Conservation (phyloP, 106 monocot genomes). For the Chionographis japonica region DNA sequence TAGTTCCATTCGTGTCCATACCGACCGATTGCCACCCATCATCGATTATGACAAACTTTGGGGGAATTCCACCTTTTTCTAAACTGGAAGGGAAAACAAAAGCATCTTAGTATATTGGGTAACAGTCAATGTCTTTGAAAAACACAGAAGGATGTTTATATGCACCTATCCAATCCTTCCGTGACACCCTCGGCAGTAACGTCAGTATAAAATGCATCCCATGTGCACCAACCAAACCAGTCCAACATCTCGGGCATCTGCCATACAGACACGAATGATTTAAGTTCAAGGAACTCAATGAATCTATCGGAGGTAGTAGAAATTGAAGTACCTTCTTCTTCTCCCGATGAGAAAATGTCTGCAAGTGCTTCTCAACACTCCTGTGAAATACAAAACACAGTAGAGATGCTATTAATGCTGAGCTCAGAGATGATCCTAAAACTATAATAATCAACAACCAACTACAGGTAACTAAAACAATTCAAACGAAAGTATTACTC, state of each 20-base stretch:
- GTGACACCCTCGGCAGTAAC: slow-evolving; percentile 60
- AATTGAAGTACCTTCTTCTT: slow-evolving; percentile 53
- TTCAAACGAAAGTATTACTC: no score
- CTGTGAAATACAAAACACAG: slow-evolving; percentile 14
- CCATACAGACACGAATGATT: slow-evolving; percentile 1
- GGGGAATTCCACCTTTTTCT: slow-evolving; percentile 43
- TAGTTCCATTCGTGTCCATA: slow-evolving; percentile 48
- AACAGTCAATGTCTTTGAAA: not conserved
- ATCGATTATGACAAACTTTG: slow-evolving; percentile 69
- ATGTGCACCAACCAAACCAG: slow-evolving; percentile 94
- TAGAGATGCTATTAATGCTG: not conserved
- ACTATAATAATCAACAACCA: no score
- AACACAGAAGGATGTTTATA: not conserved
- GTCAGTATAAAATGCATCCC: slow-evolving; percentile 84
- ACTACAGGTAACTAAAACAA: no score
- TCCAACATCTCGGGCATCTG: slow-evolving; percentile 67
- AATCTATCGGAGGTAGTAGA: not conserved
- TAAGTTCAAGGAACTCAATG: not conserved
- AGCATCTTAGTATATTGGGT: not conserved
- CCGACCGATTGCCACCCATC: slow-evolving; percentile 71
- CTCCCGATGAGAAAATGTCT: slow-evolving; percentile 67
- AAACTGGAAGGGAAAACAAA: slow-evolving; percentile 29
- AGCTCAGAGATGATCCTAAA: not conserved
- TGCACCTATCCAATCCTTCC: slow-evolving; percentile 58
- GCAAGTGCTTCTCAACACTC: slow-evolving; percentile 56